Percentiles rank a stretch among this genome's conserved stretches.
Evolutionary conservation across 1,284 basidiomycete genomes (phyloP).

Genomic region (Golubevia pallescens): DNA sequence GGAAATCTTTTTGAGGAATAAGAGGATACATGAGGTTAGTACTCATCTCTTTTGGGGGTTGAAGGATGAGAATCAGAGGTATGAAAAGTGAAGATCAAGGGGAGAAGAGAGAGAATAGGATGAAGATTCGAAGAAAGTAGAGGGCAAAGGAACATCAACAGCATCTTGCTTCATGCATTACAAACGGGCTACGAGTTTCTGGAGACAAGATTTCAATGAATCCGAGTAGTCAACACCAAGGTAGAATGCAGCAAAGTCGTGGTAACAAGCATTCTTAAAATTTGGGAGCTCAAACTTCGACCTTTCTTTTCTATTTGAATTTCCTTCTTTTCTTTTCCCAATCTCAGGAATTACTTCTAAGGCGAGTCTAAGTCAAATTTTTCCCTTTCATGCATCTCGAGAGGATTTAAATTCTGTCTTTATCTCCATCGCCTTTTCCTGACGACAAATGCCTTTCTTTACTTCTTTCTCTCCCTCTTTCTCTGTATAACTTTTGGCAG

Average conservation of each 20-base stretch:
- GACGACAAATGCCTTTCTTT: background rate
- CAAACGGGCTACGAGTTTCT: no score
- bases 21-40: conserved; percentile 71
- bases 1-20: conserved; percentile 75
- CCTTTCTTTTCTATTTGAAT: conserved; percentile 65
- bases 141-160: no score
- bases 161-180: no score
- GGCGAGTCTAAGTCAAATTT: background rate
- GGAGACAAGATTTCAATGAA: no score
- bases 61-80: background rate
- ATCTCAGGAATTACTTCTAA: conserved; percentile 5
- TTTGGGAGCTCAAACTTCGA: no score
- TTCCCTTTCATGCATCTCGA: background rate
- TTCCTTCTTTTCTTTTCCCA: conserved; percentile 15
- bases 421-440: background rate
- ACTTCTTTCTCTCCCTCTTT: conserved; percentile 1
- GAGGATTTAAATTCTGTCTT: background rate
- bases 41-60: background rate
- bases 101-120: no score
- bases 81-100: background rate
- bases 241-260: no score
- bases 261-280: no score
- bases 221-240: no score
- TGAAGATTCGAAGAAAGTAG: no score
- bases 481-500: conserved; percentile 75